Percentiles rank a stretch among this genome's conserved stretches.
phyloP scores from a whole-genome alignment of 768 basidiomycete genomes.

The Rhodotorula graminis region DNA sequence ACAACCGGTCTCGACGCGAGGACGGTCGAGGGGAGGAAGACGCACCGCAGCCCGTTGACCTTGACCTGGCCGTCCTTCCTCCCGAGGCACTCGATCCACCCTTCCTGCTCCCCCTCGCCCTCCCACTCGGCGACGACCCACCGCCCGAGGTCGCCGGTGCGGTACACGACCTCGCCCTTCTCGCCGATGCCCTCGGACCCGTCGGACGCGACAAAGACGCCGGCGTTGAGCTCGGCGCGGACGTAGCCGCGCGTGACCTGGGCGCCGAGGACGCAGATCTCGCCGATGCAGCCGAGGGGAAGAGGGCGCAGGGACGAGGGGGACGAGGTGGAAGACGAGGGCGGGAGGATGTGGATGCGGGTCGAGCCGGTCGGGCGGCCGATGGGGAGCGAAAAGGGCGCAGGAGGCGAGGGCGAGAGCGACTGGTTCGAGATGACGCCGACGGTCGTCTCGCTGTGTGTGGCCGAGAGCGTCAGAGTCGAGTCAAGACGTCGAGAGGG shows the following conservation, averaged over 20 bases:
- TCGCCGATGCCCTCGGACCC: slow-evolving; percentile 5
- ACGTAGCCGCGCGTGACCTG: slow-evolving; percentile 37
- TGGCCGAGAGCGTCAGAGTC: no score
- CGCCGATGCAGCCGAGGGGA: slow-evolving; percentile 34
- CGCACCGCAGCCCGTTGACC: slow-evolving; percentile 36
- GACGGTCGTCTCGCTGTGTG: slow-evolving; percentile 35
- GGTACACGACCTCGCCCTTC: slow-evolving; percentile 21
- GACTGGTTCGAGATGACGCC: slow-evolving; percentile 38
- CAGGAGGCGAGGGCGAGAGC: neutral
- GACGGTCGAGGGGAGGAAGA: neutral
- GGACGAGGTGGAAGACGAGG: neutral
- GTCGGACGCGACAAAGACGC: slow-evolving; percentile 13
- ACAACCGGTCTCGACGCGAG: no score
- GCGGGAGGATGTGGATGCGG: slow-evolving; percentile 23
- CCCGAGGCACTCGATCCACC: slow-evolving; percentile 35
- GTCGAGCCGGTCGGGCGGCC: slow-evolving; percentile 31
- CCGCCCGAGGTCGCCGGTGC: slow-evolving; percentile 33
- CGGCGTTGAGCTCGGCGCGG: slow-evolving; percentile 27
- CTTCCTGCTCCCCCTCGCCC: slow-evolving; percentile 21
- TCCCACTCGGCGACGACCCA: slow-evolving; percentile 24
- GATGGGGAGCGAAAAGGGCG: slow-evolving; percentile 24
- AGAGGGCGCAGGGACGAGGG: neutral
- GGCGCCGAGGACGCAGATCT: slow-evolving; percentile 35
- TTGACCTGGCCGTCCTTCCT: slow-evolving; percentile 38
- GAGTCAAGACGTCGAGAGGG: neutral